Evolutionary conservation across 108 stramenopile species (phyloP).

Genomic region (Cyclostephanos tholiformis): DNA sequence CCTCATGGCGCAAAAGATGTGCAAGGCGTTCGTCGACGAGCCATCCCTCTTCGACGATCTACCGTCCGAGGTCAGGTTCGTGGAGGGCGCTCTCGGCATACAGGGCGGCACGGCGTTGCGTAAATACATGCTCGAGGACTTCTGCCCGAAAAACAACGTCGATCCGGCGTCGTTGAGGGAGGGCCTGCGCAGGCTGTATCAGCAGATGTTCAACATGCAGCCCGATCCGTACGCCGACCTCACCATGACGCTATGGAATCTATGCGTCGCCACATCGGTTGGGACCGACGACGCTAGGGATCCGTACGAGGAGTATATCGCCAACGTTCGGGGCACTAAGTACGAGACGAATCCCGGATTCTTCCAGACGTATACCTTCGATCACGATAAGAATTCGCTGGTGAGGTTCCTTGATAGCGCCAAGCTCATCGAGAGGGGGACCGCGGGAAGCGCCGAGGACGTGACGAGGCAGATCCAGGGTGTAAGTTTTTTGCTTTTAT

Average conservation of each 20-base stretch:
- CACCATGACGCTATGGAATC: constrained; percentile 65
- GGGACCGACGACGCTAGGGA: constrained; percentile 77
- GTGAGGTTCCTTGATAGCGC: constrained; percentile 77
- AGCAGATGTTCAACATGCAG: constrained; percentile 86
- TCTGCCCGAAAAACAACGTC: constrained; percentile 73
- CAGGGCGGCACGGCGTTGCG: constrained; percentile 79
- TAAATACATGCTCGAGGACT: constrained; percentile 77
- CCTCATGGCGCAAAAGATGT: constrained; percentile 81
- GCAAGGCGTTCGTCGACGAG: constrained; percentile 64
- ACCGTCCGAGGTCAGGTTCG: constrained; percentile 72
- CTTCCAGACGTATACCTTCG: constrained; percentile 88
- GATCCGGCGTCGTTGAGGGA: constrained; percentile 72
- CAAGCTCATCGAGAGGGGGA: constrained; percentile 43
- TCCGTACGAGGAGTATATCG: constrained; percentile 68
- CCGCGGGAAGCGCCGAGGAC: constrained; percentile 42
- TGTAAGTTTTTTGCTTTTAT: constrained; percentile 19
- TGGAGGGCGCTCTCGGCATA: constrained; percentile 71
- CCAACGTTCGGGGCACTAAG: constrained; percentile 43
- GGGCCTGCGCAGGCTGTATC: constrained; percentile 67
- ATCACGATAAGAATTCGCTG: constrained; percentile 64
- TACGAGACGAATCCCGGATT: constrained; percentile 66
- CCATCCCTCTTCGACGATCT: constrained; percentile 66
- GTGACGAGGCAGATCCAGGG: constrained; percentile 42
- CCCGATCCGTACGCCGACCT: constrained; percentile 84
- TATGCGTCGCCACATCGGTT: constrained; percentile 70